Percentiles rank a stretch among this genome's conserved stretches.
Evolutionary conservation across 768 basidiomycete species (phyloP).

Genomic region (Pleurotus eryngii): DNA sequence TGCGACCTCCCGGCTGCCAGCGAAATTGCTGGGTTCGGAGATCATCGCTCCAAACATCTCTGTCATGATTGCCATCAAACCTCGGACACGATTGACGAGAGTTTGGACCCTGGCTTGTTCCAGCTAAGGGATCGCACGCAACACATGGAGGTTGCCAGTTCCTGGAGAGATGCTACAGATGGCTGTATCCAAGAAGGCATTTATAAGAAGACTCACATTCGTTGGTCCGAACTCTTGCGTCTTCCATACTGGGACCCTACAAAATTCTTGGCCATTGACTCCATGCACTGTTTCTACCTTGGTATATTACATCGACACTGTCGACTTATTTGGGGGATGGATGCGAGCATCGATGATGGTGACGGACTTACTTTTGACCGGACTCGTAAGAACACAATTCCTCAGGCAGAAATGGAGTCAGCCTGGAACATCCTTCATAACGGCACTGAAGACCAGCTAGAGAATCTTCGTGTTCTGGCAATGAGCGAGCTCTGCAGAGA

Average conservation of each 20-base stretch:
- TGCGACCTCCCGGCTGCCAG: conserved; percentile 32
- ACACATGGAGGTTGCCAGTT: not conserved
- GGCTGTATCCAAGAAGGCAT: not conserved
- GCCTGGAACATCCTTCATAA: not conserved
- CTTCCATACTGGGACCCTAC: conserved; percentile 11
- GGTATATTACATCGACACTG: not conserved
- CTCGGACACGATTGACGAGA: conserved; percentile 8
- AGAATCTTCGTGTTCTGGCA: not conserved
- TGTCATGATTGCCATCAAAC: conserved; percentile 17
- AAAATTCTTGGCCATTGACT: conserved; percentile 6
- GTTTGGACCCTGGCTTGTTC: not conserved
- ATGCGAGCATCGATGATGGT: conserved; percentile 1
- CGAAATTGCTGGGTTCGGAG: conserved; percentile 24
- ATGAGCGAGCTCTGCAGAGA: not conserved
- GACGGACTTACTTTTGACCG: not conserved
- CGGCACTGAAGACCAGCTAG: not conserved
- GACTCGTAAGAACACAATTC: not conserved
- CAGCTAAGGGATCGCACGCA: not conserved
- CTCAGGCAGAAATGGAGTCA: no score
- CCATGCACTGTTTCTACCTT: conserved; percentile 11
- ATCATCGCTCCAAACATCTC: conserved; percentile 12
- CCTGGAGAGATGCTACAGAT: not conserved
- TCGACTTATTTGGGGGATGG: conserved; percentile 9
- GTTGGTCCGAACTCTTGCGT: conserved; percentile 9
- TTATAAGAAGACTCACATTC: conserved; percentile 1